These are phyloP conservation scores for Talaromyces piceae DNA, from an alignment of 2,329 filamentous ascomycete species.

Conservation along the genomic window DNA sequence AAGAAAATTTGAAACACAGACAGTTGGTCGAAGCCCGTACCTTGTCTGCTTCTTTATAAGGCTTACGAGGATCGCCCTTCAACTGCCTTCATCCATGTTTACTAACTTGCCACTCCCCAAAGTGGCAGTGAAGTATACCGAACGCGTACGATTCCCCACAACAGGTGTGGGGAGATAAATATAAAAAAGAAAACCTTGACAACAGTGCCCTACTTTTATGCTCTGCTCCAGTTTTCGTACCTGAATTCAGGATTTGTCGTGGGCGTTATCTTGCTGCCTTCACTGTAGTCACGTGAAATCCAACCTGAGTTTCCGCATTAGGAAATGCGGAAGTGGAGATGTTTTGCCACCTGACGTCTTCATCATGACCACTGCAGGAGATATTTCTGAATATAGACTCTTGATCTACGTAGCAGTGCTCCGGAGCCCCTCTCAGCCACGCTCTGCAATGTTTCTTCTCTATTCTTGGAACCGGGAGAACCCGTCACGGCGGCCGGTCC, in stretches of 20 bases:
- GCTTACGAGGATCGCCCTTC: not conserved
- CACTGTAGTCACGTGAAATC: not conserved
- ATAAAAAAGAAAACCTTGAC: too few relatives aligned
- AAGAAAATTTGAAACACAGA: too few relatives aligned
- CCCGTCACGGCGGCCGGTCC: not conserved
- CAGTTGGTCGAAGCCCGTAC: not conserved
- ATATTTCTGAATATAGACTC: not conserved
- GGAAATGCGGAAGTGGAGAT: not conserved
- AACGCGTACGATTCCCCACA: not conserved
- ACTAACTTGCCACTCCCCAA: not conserved
- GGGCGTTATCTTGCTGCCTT: not conserved
- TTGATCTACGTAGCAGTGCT: not conserved
- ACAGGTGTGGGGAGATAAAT: not conserved
- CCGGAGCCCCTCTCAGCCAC: too few relatives aligned
- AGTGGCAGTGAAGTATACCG: not conserved
- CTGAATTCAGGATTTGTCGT: not conserved
- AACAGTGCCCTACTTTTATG: not conserved
- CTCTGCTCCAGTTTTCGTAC: conserved; percentile 1
- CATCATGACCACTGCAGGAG: not conserved
- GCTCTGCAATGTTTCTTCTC: not conserved
- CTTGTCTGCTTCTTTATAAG: not conserved
- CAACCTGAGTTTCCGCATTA: not conserved
- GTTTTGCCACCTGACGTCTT: not conserved
- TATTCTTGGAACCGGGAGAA: not conserved
- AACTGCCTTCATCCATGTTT: not conserved